A percentile compares a stretch with the other conserved stretches of the same genome.
Conservation (phyloP, 352 stramenopile genomes). For the Pythium rhizo-oryzae region DNA sequence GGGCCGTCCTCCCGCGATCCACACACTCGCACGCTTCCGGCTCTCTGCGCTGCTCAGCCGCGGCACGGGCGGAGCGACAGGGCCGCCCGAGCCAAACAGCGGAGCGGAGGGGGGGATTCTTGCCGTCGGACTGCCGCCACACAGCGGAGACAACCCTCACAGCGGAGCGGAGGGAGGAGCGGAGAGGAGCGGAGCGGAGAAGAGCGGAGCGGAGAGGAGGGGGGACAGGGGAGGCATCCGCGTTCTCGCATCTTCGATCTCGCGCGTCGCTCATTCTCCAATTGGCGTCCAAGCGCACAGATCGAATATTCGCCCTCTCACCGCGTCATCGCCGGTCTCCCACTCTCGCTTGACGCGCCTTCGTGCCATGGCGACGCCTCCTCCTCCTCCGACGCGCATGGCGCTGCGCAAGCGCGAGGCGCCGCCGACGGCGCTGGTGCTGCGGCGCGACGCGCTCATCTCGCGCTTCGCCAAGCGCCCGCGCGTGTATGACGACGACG, state of each 20-base stretch:
- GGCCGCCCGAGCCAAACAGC: neutral
- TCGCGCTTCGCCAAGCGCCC: constrained; percentile 27
- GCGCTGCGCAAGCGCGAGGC: constrained; percentile 30
- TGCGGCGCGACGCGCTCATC: constrained; percentile 29
- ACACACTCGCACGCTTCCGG: constrained; percentile 1
- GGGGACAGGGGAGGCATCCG: no score
- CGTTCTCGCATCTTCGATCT: neutral
- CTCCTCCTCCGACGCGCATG: constrained; percentile 11
- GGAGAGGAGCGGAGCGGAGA: neutral
- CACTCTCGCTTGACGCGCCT: neutral
- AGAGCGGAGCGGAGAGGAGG: neutral
- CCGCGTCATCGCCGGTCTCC: constrained; percentile 8
- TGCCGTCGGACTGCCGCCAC: no score
- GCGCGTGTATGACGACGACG: constrained; percentile 6
- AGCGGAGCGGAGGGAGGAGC: neutral
- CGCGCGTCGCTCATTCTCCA: constrained; percentile 16
- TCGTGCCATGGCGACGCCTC: neutral
- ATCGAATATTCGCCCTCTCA: neutral
- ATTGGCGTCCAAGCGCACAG: constrained; percentile 13
- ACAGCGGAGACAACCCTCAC: neutral
- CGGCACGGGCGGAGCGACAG: constrained; percentile 16
- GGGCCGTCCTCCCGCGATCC: neutral
- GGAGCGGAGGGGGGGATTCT: neutral
- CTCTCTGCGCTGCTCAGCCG: constrained; percentile 15
- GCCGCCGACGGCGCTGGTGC: constrained; percentile 12